phyloP scores from a whole-genome alignment of 108 stramenopile genomes.

The Cyclostephanos tholiformis region DNA sequence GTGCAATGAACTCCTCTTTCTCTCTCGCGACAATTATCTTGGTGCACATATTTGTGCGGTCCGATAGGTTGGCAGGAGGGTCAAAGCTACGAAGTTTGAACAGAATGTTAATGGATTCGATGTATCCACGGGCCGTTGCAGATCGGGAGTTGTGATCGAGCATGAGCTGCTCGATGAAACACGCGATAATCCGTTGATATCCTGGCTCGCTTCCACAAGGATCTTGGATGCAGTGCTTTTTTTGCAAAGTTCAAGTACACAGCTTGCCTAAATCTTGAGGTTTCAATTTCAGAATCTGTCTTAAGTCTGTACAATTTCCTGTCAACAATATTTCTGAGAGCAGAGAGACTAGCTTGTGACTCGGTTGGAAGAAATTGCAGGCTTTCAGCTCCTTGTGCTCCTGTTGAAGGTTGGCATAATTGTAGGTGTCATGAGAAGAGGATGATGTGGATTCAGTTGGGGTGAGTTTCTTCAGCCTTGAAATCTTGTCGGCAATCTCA shows the following conservation, averaged over 20 bases:
- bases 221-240: not conserved
- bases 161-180: not conserved
- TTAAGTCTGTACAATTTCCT: not conserved
- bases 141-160: not conserved
- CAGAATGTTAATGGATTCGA: too few relatives aligned
- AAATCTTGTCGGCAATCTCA: conserved; percentile 30
- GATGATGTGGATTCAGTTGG: not conserved
- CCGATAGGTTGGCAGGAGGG: too few relatives aligned
- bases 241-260: not conserved
- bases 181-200: not conserved
- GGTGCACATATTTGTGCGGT: too few relatives aligned
- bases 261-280: conserved; percentile 27
- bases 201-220: not conserved
- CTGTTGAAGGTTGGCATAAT: conserved; percentile 23
- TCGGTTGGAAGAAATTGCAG: conserved; percentile 11
- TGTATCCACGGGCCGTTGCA: not conserved
- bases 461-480: conserved; percentile 14
- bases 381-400: conserved; percentile 3
- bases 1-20: too few relatives aligned
- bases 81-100: too few relatives aligned
- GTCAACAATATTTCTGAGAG: conserved; percentile 13
- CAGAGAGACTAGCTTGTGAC: conserved; percentile 7
- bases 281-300: not conserved
- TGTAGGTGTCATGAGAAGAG: not conserved
- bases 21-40: too few relatives aligned